phyloP scores from a whole-genome alignment of 1,284 basidiomycete species.

The Wallemia ichthyophaga region DNA sequence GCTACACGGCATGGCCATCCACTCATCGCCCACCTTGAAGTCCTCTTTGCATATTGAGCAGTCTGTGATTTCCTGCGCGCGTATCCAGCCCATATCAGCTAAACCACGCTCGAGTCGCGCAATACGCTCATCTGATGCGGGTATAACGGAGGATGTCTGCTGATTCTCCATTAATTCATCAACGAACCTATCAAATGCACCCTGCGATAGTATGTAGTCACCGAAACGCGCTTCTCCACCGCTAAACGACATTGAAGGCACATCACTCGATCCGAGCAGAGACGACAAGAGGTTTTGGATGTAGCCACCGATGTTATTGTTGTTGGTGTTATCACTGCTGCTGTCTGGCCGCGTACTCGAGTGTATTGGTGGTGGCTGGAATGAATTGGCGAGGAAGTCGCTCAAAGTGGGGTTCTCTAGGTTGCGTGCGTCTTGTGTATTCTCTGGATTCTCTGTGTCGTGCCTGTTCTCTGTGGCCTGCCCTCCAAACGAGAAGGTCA shows the following conservation, averaged over 20 bases:
- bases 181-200: constrained; percentile 47
- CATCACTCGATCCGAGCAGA: not conserved
- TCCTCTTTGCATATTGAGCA: constrained; percentile 13
- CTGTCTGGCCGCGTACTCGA: not conserved
- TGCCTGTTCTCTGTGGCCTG: not conserved
- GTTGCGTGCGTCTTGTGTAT: no score
- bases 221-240: constrained; percentile 20
- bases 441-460: no score
- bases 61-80: constrained; percentile 24
- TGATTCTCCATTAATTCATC: constrained; percentile 41
- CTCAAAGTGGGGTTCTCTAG: not conserved
- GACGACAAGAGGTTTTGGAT: not conserved
- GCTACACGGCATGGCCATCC: constrained; percentile 37
- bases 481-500: not conserved
- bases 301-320: not conserved
- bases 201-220: constrained; percentile 53
- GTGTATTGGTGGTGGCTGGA: not conserved
- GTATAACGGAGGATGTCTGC: constrained; percentile 27
- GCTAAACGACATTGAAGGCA: not conserved
- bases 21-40: constrained; percentile 7
- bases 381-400: not conserved
- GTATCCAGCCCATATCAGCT: constrained; percentile 24
- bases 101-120: constrained; percentile 23
- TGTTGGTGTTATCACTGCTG: no score
- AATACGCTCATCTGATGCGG: constrained; percentile 39